Conservation (phyloP, 139 green algal species). For the Chlorokybus atmophyticus region DNA sequence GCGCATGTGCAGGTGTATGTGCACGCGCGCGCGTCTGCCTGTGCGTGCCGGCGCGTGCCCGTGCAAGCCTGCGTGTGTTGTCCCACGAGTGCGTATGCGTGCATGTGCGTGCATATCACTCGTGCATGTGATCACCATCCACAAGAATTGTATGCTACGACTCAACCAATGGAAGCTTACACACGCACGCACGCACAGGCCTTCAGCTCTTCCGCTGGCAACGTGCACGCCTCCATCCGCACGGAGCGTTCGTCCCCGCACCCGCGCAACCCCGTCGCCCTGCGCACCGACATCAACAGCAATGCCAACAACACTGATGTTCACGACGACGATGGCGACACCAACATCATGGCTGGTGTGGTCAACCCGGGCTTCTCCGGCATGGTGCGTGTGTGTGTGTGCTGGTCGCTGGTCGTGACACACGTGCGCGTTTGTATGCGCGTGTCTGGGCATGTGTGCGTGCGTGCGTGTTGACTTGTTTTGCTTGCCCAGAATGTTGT, state of each 20-base stretch:
- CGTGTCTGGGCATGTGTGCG: background rate
- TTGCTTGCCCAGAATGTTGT: background rate
- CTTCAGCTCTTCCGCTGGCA: background rate
- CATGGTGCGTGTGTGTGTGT: slow-evolving; percentile 13
- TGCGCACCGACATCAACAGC: slow-evolving; percentile 20
- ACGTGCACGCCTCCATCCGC: background rate
- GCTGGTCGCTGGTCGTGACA: background rate
- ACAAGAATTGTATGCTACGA: background rate
- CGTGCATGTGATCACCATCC: background rate
- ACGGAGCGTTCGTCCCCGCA: slow-evolving; percentile 14
- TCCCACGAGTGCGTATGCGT: no score
- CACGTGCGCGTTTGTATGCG: background rate
- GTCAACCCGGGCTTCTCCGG: slow-evolving; percentile 37
- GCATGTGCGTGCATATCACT: no score
- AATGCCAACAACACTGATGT: no score
- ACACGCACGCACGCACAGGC: background rate
- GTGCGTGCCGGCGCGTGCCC: no score
- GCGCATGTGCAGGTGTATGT: no score
- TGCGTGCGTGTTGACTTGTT: background rate
- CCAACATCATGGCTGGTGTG: slow-evolving; percentile 29
- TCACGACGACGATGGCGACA: no score
- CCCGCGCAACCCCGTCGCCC: slow-evolving; percentile 22
- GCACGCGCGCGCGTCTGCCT: no score
- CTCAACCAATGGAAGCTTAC: background rate
- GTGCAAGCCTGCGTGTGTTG: no score